These are phyloP conservation scores for Agaricus subrufescens DNA, from an alignment of 768 basidiomycete species.

Conservation along the genomic window DNA sequence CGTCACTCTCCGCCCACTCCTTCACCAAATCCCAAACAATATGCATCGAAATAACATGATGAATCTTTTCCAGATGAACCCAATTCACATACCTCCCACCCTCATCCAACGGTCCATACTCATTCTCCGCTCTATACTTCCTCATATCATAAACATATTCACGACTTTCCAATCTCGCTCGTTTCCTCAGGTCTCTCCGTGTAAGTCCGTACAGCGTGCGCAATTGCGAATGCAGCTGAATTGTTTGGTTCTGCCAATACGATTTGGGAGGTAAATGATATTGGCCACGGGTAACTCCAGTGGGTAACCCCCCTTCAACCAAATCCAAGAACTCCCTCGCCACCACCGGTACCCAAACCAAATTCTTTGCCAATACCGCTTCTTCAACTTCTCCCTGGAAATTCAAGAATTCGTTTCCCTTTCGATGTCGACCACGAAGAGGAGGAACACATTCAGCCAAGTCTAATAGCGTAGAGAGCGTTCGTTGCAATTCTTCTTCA, in stretches of 20 bases:
- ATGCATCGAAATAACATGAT: conserved; percentile 53
- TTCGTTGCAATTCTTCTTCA: conserved; percentile 34
- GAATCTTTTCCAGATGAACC: conserved; percentile 52
- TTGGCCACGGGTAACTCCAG: conserved; percentile 28
- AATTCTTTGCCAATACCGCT: conserved; percentile 39
- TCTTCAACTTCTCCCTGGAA: conserved; percentile 13
- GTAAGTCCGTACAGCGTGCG: conserved; percentile 59
- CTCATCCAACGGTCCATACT: conserved; percentile 52
- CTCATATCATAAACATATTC: conserved; percentile 60
- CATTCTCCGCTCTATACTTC: conserved; percentile 44
- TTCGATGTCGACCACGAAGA: too few relatives aligned
- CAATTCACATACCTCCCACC: conserved; percentile 50
- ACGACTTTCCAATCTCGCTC: conserved; percentile 35
- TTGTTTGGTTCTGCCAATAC: neutral
- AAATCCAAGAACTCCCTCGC: conserved; percentile 44
- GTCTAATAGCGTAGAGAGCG: conserved; percentile 48
- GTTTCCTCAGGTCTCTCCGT: conserved; percentile 28
- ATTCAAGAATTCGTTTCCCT: conserved; percentile 15
- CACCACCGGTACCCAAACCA: conserved; percentile 44
- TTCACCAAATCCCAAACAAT: conserved; percentile 29
- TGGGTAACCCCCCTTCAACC: conserved; percentile 10
- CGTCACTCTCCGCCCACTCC: neutral
- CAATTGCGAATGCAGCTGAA: conserved; percentile 43
- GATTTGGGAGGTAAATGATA: neutral
- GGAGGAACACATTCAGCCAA: conserved; percentile 36